Evolutionary conservation across 2,329 filamentous ascomycete genomes (phyloP), one percentile per base, ranked within the genome.

Genomic region (Fusarium buharicum): DNA sequence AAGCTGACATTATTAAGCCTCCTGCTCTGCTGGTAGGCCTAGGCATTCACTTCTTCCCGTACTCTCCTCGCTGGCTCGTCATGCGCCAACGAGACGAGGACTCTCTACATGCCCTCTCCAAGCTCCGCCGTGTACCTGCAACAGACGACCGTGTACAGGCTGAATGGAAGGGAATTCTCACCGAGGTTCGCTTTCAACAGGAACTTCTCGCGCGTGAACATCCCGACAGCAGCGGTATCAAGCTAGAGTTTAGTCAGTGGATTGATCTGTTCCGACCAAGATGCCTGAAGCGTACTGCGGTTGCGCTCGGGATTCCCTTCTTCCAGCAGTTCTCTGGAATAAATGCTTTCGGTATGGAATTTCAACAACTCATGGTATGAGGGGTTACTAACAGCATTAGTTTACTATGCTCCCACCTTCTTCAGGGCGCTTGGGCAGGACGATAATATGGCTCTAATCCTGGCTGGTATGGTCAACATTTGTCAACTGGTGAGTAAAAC

Each of bases 91-190:
- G 76, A n/a, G 67, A 78, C 6, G 69, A 78, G 2, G 79, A 81
- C 18, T 72, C 75, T 2, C 64, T 82, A 0, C 20, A 69, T 4
- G 70, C 72, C 1, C 70, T 83, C 0, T 68, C 67, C 2, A 75
- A 74, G 41, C 72, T 82, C 2, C 76, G 79, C 2, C 70, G 74
- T 12, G 74, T 84, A 1, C 78, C 81, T 0, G 52, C 66, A 1
- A 75, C 69, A 1, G 80, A 85, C 38, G 55, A 69, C 2, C 72
- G 80, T 13, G 75, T 85, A 0, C 74, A 79, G 18, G 64, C 75
- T 17, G 82, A 85, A 56, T 82, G 76, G 76, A 75, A 76, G 44
- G 81, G 79, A 13, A 85, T 84, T 50, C 71, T 79, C 1, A 76
- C 79, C 2, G 82, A 84, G 51, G 79, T 80, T 4, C 70, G 76